Conservation (phyloP, 1,284 basidiomycete genomes). For the Moniliella sp. region DNA sequence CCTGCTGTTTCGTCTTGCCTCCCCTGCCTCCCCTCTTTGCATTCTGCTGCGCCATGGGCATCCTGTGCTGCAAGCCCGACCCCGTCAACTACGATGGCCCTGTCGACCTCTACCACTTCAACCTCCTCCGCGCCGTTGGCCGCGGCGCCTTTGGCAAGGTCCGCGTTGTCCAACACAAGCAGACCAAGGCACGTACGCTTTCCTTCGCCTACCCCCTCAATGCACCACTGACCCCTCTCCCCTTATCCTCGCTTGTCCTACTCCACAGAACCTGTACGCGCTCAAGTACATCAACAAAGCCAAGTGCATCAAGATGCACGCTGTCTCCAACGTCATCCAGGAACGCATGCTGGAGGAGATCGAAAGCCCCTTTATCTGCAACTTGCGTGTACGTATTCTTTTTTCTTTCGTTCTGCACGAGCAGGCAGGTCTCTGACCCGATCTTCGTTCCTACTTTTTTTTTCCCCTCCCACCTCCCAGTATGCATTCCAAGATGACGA, state of each 20-base stretch:
- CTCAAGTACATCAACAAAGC: conserved; percentile 96
- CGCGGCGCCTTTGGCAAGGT: conserved; percentile 98
- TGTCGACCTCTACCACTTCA: conserved; percentile 88
- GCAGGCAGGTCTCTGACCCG: background rate
- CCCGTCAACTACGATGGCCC: conserved; percentile 93
- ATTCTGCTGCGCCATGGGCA: conserved; percentile 57
- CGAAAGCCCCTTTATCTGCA: conserved; percentile 79
- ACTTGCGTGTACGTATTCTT: conserved; percentile 42
- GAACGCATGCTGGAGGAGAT: conserved; percentile 45
- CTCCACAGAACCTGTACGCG: conserved; percentile 46
- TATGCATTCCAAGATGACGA: conserved; percentile 96
- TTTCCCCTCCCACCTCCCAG: background rate
- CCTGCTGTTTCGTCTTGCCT: too few relatives aligned
- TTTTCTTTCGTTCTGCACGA: background rate
- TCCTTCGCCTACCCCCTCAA: background rate
- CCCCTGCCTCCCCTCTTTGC: too few relatives aligned
- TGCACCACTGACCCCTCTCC: background rate
- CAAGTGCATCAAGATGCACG: conserved; percentile 93
- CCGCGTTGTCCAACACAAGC: conserved; percentile 92
- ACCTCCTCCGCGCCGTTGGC: conserved; percentile 74
- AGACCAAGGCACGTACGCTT: conserved; percentile 49
- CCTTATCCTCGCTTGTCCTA: background rate
- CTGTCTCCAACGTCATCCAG: conserved; percentile 86
- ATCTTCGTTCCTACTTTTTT: background rate
- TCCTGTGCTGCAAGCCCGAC: conserved; percentile 57